Evolutionary conservation across 2,329 filamentous ascomycete genomes (phyloP).

Genomic region (Saccharata proteae): DNA sequence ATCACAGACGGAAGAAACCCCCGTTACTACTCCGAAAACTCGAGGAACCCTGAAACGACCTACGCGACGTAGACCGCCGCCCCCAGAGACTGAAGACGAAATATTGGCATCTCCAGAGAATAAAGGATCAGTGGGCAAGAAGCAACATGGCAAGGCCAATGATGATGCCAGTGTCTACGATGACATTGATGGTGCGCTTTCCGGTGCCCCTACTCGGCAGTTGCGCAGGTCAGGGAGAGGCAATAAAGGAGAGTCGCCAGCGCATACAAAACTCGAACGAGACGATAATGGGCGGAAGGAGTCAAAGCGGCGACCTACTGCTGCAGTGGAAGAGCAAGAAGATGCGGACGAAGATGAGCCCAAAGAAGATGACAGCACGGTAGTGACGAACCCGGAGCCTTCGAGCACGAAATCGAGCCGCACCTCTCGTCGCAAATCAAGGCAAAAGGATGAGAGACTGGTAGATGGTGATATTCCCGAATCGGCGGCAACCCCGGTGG

Average conservation of each 20-base stretch:
- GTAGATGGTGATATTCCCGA: too few species aligned
- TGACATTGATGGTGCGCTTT: conserved; percentile 30
- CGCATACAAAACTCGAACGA: conserved; percentile 4
- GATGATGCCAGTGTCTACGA: conserved; percentile 28
- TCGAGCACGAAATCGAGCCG: too few species aligned
- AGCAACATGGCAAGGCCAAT: not conserved
- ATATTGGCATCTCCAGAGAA: not conserved
- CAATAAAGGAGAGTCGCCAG: conserved; percentile 7
- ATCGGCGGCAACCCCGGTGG: too few species aligned
- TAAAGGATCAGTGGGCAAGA: conserved; percentile 1
- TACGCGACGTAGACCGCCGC: conserved; percentile 1
- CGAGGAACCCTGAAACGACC: conserved; percentile 6
- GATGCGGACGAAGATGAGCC: conserved; percentile 6
- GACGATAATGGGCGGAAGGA: not conserved
- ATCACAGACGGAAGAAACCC: not conserved
- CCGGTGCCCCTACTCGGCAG: not conserved
- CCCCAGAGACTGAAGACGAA: not conserved
- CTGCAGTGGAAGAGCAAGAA: conserved; percentile 1
- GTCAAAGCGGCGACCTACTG: not conserved
- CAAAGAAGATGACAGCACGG: conserved; percentile 3
- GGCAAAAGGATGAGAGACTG: too few species aligned
- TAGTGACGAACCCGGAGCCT: conserved; percentile 9
- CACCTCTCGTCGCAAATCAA: too few species aligned
- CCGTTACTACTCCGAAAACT: not conserved
- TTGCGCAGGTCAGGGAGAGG: not conserved